A percentile compares a stretch with the other conserved stretches of the same genome.
Evolutionary conservation across 441 rosid species (phyloP).

Genomic region (Pelargonium australe): DNA sequence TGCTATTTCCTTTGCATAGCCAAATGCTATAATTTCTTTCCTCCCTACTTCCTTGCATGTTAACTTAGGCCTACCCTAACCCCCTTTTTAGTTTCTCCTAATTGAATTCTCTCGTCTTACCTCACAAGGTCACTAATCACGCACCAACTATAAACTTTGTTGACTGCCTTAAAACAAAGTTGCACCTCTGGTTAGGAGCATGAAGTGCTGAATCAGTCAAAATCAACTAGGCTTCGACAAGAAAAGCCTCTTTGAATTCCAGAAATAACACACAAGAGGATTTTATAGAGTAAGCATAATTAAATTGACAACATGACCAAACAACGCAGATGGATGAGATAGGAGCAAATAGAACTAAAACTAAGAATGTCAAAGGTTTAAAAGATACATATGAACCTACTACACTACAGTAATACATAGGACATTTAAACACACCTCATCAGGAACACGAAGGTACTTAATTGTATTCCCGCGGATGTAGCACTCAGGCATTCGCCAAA

Average conservation of each 20-base stretch:
- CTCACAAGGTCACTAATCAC: neutral
- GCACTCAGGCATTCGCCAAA: slow-evolving; percentile 99
- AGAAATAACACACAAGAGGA: neutral
- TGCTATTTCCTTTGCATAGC: too few species aligned
- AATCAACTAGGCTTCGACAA: too few species aligned
- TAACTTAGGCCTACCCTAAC: too few species aligned
- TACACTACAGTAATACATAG: neutral
- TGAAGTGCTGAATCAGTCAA: neutral
- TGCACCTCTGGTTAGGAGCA: neutral
- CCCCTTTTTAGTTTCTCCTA: too few species aligned
- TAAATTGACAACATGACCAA: neutral
- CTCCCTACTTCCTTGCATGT: too few species aligned
- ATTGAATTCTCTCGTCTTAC: too few species aligned
- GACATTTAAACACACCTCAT: slow-evolving; percentile 49
- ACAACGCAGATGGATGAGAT: neutral
- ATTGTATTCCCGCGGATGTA: slow-evolving; percentile 94
- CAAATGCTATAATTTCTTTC: too few species aligned
- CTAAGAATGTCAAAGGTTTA: neutral
- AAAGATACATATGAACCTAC: neutral
- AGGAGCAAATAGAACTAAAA: neutral
- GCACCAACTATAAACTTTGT: slow-evolving; percentile 1
- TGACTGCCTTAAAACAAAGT: neutral
- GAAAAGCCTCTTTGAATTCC: neutral
- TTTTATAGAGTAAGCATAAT: neutral
- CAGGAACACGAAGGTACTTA: slow-evolving; percentile 90